A percentile compares a stretch with the other conserved stretches of the same genome.
Evolutionary conservation across 225 moss, liverwort and hornwort genomes (phyloP).

Genomic region (Pseudisothecium myosuroides): DNA sequence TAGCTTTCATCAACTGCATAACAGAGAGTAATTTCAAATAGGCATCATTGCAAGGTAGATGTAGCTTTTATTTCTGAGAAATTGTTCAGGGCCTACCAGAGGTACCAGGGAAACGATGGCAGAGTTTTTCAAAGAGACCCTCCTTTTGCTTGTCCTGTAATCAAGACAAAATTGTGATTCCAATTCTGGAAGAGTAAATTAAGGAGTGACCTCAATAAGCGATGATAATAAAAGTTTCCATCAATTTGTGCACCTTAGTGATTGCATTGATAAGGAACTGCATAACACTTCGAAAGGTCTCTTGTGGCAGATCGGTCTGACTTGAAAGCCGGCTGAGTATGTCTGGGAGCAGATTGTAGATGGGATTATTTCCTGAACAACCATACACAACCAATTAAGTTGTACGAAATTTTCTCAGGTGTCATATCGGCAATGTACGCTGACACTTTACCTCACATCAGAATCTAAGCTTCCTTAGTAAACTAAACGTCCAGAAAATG

Average conservation of each 20-base stretch:
- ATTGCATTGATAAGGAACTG: conserved; percentile 87
- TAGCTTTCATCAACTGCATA: not conserved
- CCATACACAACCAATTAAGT: not conserved
- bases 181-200: not conserved
- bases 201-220: not conserved
- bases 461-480: not conserved
- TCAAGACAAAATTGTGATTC: not conserved
- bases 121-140: conserved; percentile 87
- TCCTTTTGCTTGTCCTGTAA: conserved; percentile 93
- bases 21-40: not conserved
- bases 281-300: conserved; percentile 70
- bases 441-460: not conserved
- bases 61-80: not conserved
- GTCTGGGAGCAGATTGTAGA: conserved; percentile 91
- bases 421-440: not conserved
- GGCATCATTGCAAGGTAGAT: not conserved
- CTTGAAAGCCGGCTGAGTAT: conserved; percentile 92
- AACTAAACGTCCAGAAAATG: not conserved
- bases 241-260: conserved; percentile 51
- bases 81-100: conserved; percentile 36
- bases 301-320: conserved; percentile 45
- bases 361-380: conserved; percentile 78
- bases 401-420: not conserved
- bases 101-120: conserved; percentile 78
- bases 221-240: not conserved